These are phyloP conservation scores for Scorias spongiosa DNA, from an alignment of 2,329 filamentous ascomycete genomes.

Conservation along the genomic window DNA sequence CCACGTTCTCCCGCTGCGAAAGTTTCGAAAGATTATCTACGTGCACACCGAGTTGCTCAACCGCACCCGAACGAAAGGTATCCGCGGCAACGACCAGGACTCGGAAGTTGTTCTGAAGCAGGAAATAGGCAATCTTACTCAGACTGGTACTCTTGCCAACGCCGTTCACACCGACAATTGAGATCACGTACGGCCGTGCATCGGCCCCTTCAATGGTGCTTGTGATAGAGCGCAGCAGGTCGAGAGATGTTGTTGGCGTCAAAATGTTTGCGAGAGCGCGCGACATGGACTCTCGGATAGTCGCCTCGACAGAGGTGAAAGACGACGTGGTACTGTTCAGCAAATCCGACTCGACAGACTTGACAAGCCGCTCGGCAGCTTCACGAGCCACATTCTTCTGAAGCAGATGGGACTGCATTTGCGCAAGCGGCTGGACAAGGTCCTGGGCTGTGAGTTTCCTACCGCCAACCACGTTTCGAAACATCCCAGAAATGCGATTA, in stretches of 20 bases:
- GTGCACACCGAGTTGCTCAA: constrained; percentile 92
- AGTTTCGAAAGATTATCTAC: constrained; percentile 87
- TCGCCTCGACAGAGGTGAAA: constrained; percentile 67
- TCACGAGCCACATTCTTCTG: constrained; percentile 94
- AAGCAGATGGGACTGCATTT: constrained; percentile 88
- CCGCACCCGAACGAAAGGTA: constrained; percentile 91
- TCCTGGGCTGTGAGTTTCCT: constrained; percentile 83
- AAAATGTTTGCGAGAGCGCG: constrained; percentile 87
- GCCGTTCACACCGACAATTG: constrained; percentile 94
- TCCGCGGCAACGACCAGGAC: constrained; percentile 90
- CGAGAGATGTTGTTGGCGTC: constrained; percentile 85
- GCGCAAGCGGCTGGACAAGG: constrained; percentile 80
- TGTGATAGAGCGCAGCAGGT: constrained; percentile 86
- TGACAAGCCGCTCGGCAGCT: constrained; percentile 78
- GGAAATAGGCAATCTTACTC: constrained; percentile 95
- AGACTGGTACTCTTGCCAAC: constrained; percentile 97
- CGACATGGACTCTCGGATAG: constrained; percentile 76
- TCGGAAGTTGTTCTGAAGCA: constrained; percentile 92
- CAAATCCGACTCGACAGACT: constrained; percentile 80
- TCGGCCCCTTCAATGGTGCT: constrained; percentile 48
- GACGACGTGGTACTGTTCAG: constrained; percentile 79
- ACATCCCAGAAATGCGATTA: constrained; percentile 71
- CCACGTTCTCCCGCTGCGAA: constrained; percentile 62
- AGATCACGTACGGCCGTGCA: constrained; percentile 88
- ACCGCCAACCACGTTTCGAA: constrained; percentile 88